phyloP scores from a whole-genome alignment of 1,284 basidiomycete genomes.

The Phlebopus sp. region DNA sequence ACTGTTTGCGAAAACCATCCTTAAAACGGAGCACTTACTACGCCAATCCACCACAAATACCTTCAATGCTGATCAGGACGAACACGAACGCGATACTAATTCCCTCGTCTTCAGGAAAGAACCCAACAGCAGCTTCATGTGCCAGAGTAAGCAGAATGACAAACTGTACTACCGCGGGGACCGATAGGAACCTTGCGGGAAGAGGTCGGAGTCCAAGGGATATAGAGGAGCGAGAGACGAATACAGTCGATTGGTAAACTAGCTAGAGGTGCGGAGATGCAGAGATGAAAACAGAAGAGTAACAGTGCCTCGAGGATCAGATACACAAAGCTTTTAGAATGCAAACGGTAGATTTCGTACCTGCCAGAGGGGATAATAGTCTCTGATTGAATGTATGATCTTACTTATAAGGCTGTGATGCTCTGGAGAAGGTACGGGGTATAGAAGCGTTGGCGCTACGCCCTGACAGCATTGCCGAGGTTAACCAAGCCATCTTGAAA shows the following conservation, averaged over 20 bases:
- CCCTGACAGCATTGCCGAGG: constrained; percentile 46
- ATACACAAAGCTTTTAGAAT: constrained; percentile 10
- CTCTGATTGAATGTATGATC: constrained; percentile 82
- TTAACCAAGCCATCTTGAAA: background rate
- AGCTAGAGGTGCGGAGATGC: constrained; percentile 40
- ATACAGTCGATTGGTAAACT: constrained; percentile 91
- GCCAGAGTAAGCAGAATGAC: constrained; percentile 57
- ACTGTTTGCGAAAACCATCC: background rate
- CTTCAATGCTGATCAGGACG: constrained; percentile 78
- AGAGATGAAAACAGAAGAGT: background rate
- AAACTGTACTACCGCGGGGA: constrained; percentile 73
- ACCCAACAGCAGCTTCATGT: constrained; percentile 66
- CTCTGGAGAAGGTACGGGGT: constrained; percentile 72
- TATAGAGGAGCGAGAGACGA: constrained; percentile 91
- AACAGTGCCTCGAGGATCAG: constrained; percentile 15
- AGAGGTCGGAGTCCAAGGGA: constrained; percentile 85
- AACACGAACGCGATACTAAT: constrained; percentile 68
- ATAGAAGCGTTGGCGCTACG: constrained; percentile 87
- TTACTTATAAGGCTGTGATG: constrained; percentile 62
- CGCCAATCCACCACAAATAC: constrained; percentile 88
- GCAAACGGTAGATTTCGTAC: constrained; percentile 35
- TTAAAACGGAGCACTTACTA: constrained; percentile 55
- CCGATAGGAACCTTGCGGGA: constrained; percentile 65
- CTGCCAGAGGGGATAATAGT: constrained; percentile 97
- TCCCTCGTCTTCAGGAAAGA: constrained; percentile 54